phyloP scores from a whole-genome alignment of 352 stramenopile species.

The Globisporangium spinosum region DNA sequence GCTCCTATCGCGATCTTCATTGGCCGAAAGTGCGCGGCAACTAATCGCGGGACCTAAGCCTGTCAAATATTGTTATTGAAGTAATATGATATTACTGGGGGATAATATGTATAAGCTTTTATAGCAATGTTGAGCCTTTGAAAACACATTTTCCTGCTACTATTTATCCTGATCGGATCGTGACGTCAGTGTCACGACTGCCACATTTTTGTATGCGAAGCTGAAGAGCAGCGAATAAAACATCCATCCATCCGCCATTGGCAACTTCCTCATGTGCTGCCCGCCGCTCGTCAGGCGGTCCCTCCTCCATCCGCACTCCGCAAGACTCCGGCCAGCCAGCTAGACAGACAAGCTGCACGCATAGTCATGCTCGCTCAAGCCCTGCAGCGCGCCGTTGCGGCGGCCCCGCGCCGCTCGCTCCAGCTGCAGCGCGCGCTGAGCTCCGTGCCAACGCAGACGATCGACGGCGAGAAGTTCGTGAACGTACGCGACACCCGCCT shows the following conservation, averaged over 20 bases:
- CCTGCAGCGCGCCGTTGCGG: not conserved
- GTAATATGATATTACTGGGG: too few relatives aligned
- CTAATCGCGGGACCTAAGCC: too few relatives aligned
- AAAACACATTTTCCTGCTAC: not conserved
- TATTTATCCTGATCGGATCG: not conserved
- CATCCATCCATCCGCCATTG: not conserved
- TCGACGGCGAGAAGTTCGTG: slow-evolving; percentile 32
- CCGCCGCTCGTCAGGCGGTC: not conserved
- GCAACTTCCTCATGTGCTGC: not conserved
- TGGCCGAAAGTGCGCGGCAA: slow-evolving; percentile 3
- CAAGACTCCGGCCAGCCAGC: not conserved
- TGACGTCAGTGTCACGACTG: not conserved
- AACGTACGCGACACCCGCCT: slow-evolving; percentile 50
- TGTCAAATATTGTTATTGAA: too few relatives aligned
- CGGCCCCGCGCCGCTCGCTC: not conserved
- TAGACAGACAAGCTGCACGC: not conserved
- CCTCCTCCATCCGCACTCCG: slow-evolving; percentile 1
- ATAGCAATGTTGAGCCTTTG: not conserved
- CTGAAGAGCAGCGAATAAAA: slow-evolving; percentile 3
- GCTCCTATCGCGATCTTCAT: slow-evolving; percentile 10
- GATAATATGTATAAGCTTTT: too few relatives aligned
- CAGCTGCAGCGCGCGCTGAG: slow-evolving; percentile 15
- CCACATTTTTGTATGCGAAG: not conserved
- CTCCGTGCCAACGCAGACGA: slow-evolving; percentile 27
- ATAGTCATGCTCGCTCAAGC: slow-evolving; percentile 7